A percentile compares a stretch with the other conserved stretches of the same genome.
Conservation (phyloP, 768 basidiomycete genomes). For the Trametes meyenii region DNA sequence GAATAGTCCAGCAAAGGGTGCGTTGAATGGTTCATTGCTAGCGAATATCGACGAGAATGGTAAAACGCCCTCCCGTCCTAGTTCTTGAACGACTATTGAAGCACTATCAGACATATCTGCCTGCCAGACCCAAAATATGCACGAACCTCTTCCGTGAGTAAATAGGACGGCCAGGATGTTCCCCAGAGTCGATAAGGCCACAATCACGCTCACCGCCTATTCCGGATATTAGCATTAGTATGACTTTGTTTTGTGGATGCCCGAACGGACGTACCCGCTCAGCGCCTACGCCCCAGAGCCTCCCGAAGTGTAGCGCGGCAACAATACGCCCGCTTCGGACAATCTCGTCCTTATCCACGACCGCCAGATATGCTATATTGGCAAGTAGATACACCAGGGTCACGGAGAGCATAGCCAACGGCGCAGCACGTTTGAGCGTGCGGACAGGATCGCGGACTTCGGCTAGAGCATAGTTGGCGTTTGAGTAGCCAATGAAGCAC, state of each 20-base stretch:
- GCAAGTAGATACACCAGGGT: slow-evolving; percentile 62
- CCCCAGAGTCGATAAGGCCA: slow-evolving; percentile 66
- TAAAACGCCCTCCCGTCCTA: slow-evolving; percentile 71
- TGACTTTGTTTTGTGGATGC: neutral
- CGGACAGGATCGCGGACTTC: slow-evolving; percentile 70
- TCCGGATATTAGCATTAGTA: neutral
- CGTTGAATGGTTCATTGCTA: slow-evolving; percentile 69
- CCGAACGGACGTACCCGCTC: slow-evolving; percentile 48
- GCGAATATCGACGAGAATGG: slow-evolving; percentile 70
- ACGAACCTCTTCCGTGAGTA: slow-evolving; percentile 62
- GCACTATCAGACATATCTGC: neutral
- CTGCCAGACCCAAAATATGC: slow-evolving; percentile 12
- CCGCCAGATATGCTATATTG: slow-evolving; percentile 76
- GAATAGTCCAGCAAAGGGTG: slow-evolving; percentile 65
- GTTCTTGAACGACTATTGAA: slow-evolving; percentile 68
- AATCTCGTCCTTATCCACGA: slow-evolving; percentile 71
- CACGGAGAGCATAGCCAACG: slow-evolving; percentile 64
- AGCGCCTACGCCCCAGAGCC: slow-evolving; percentile 63
- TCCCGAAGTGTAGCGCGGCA: slow-evolving; percentile 78
- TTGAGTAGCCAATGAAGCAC: slow-evolving; percentile 74
- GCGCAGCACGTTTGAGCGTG: slow-evolving; percentile 72
- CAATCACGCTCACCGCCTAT: slow-evolving; percentile 61
- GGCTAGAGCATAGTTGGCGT: slow-evolving; percentile 74
- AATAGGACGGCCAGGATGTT: slow-evolving; percentile 68
- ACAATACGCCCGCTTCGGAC: slow-evolving; percentile 63